A percentile compares a stretch with the other conserved stretches of the same genome.
These are phyloP conservation scores for Dioszegia aurantiaca DNA, from an alignment of 768 basidiomycete genomes.

Conservation along the genomic window DNA sequence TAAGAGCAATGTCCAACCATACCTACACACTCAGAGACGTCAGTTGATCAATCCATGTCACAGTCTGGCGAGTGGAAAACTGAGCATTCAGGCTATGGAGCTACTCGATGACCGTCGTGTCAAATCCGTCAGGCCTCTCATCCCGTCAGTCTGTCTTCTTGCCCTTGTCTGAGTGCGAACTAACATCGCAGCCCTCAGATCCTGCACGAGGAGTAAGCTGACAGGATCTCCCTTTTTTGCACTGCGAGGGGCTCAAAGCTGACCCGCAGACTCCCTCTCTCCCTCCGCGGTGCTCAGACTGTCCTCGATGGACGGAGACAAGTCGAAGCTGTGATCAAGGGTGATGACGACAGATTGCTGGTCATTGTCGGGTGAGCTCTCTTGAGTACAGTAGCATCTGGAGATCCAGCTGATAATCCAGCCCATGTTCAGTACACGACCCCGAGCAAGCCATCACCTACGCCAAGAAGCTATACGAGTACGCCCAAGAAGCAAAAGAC, in stretches of 20 bases:
- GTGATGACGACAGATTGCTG: constrained; percentile 85
- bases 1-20: constrained; percentile 1
- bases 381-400: neutral
- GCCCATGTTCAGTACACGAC: constrained; percentile 94
- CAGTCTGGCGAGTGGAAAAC: neutral
- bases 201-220: constrained; percentile 71
- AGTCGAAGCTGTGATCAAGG: constrained; percentile 73
- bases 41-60: neutral
- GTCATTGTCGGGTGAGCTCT: constrained; percentile 77
- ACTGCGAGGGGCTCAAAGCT: neutral
- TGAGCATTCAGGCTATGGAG: constrained; percentile 48
- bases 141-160: constrained; percentile 57
- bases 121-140: constrained; percentile 78
- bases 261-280: constrained; percentile 58
- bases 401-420: constrained; percentile 21
- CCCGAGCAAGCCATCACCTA: constrained; percentile 81
- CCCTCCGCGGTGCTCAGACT: constrained; percentile 70
- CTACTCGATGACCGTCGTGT: constrained; percentile 85
- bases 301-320: constrained; percentile 78
- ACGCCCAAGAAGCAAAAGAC: constrained; percentile 73
- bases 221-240: neutral
- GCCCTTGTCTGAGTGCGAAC: neutral
- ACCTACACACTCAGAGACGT: constrained; percentile 21
- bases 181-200: constrained; percentile 66
- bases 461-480: constrained; percentile 71